phyloP scores from a whole-genome alignment of 2,329 filamentous ascomycete species.

The Aspergillus pseudonomiae region DNA sequence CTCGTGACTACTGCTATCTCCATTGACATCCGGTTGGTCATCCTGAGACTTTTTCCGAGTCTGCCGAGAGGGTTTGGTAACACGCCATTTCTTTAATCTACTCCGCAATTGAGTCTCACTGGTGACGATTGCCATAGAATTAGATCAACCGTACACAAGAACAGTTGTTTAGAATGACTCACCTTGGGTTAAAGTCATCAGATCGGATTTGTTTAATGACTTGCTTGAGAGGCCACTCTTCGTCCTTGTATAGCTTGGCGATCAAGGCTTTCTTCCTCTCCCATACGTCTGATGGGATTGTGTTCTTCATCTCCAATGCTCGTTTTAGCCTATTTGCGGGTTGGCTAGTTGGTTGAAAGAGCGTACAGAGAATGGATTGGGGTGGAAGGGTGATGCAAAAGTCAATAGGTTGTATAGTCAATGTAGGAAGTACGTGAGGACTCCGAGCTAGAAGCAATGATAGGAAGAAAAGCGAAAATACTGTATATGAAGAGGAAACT shows the following conservation, averaged over 20 bases:
- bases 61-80: conserved; percentile 49
- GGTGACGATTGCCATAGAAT: neutral
- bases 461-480: neutral
- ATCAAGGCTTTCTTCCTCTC: conserved; percentile 48
- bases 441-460: neutral
- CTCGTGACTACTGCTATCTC: conserved; percentile 27
- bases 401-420: neutral
- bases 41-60: conserved; percentile 43
- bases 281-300: conserved; percentile 48
- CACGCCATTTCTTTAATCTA: conserved; percentile 49
- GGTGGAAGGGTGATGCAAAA: neutral
- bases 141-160: neutral
- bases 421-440: neutral
- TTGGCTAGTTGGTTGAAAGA: neutral
- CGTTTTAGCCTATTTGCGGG: neutral
- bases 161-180: conserved; percentile 14
- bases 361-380: neutral
- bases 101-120: conserved; percentile 50
- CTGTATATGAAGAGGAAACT: neutral
- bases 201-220: conserved; percentile 49
- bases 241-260: conserved; percentile 46
- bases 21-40: conserved; percentile 16
- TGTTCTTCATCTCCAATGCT: conserved; percentile 41
- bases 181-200: conserved; percentile 48
- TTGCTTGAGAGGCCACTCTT: conserved; percentile 50